These are phyloP conservation scores for Leccinum boreale DNA, from an alignment of 768 basidiomycete species.

Conservation along the genomic window DNA sequence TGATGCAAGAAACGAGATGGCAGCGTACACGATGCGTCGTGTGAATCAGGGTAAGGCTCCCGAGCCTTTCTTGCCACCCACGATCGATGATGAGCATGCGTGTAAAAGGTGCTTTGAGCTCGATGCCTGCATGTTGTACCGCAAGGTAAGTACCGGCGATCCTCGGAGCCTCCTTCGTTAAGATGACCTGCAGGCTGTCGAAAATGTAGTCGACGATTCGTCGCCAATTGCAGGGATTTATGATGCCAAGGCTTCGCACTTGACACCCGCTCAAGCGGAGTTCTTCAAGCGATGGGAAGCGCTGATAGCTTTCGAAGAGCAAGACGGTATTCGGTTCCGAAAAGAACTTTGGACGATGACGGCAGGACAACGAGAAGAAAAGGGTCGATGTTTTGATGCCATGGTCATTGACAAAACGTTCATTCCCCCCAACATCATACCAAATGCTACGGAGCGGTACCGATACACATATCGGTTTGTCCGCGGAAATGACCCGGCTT, in stretches of 20 bases:
- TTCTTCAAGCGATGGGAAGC: slow-evolving; percentile 94
- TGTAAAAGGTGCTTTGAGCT: slow-evolving; percentile 82
- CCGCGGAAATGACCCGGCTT: slow-evolving; percentile 27
- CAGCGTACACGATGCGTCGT: slow-evolving; percentile 67
- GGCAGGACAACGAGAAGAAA: slow-evolving; percentile 71
- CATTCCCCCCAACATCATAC: slow-evolving; percentile 15
- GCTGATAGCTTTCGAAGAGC: slow-evolving; percentile 82
- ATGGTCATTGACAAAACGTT: slow-evolving; percentile 66
- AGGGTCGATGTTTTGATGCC: slow-evolving; percentile 78
- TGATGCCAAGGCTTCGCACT: slow-evolving; percentile 74
- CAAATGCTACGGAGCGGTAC: slow-evolving; percentile 58
- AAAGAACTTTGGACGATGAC: slow-evolving; percentile 94
- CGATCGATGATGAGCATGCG: slow-evolving; percentile 74
- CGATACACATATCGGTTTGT: slow-evolving; percentile 75
- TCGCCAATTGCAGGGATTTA: slow-evolving; percentile 68
- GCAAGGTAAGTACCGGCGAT: slow-evolving; percentile 51
- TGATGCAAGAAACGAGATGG: slow-evolving; percentile 81
- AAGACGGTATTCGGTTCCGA: slow-evolving; percentile 77
- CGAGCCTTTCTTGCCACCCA: slow-evolving; percentile 76
- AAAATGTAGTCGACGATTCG: slow-evolving; percentile 50
- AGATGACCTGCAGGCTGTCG: slow-evolving; percentile 53
- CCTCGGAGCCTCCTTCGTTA: neutral
- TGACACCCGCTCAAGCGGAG: slow-evolving; percentile 58
- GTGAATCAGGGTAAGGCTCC: slow-evolving; percentile 21
- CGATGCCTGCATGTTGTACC: slow-evolving; percentile 92